Evolutionary conservation across 2,329 filamentous ascomycete genomes (phyloP).

Genomic region (Fusarium phyllophilum): DNA sequence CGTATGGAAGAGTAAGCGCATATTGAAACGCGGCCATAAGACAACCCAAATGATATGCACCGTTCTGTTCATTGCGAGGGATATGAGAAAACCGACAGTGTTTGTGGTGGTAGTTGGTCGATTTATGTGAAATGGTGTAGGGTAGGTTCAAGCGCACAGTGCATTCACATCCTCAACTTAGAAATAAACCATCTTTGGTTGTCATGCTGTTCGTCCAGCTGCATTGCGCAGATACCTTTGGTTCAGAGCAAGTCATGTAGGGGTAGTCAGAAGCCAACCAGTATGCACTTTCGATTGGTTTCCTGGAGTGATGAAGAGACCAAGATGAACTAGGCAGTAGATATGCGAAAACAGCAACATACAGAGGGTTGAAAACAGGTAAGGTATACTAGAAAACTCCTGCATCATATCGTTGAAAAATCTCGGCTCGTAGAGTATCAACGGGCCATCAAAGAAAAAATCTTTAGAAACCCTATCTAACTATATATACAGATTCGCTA

Average conservation of each 20-base stretch:
- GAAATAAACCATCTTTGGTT: neutral
- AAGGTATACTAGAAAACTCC: neutral
- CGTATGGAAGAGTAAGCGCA: constrained; percentile 2
- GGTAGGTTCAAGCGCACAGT: neutral
- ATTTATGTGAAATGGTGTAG: neutral
- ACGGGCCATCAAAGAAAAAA: constrained; percentile 36
- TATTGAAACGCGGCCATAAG: constrained; percentile 21
- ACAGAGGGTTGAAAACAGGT: neutral
- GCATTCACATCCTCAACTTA: neutral
- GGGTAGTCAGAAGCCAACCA: neutral
- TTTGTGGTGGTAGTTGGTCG: neutral
- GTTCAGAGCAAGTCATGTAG: neutral
- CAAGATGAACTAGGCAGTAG: neutral
- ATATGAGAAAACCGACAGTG: neutral
- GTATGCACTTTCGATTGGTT: neutral
- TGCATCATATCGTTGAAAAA: neutral
- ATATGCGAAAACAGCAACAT: neutral
- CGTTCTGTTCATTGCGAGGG: neutral
- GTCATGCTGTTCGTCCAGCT: neutral
- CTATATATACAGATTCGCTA: constrained; percentile 43
- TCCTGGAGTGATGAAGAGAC: neutral
- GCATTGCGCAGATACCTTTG: neutral
- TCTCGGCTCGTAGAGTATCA: neutral
- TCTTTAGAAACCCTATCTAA: constrained; percentile 39
- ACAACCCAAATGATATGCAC: neutral